Conservation (phyloP, 2,329 filamentous ascomycete genomes). For the Pestalotiopsis sp. region DNA sequence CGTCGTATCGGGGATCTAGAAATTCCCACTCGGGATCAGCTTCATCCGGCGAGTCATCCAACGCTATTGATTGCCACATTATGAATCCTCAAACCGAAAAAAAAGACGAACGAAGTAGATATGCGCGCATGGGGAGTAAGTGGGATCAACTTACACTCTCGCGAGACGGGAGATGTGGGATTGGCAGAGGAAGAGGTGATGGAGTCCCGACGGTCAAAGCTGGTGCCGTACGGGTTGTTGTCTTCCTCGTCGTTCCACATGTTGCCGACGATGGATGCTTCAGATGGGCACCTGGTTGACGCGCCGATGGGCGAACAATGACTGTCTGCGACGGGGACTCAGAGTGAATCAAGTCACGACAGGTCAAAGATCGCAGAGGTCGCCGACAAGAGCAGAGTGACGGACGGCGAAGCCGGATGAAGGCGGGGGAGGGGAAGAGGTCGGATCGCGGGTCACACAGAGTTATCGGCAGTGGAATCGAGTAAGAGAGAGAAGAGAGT, state of each 20-base stretch:
- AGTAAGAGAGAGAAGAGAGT: neutral
- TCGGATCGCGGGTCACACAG: neutral
- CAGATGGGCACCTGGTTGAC: neutral
- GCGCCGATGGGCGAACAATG: conserved; percentile 1
- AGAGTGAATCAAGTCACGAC: conserved; percentile 8
- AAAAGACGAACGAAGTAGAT: conserved; percentile 2
- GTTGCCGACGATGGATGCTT: conserved; percentile 28
- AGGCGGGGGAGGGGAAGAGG: conserved; percentile 6
- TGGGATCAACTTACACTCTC: conserved; percentile 54
- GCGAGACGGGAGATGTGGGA: conserved; percentile 62
- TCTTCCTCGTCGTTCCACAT: conserved; percentile 99
- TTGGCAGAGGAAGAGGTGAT: conserved; percentile 69
- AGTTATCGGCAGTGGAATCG: neutral
- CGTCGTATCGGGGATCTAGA: conserved; percentile 61
- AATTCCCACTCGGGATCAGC: conserved; percentile 48
- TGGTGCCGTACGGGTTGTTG: conserved; percentile 93
- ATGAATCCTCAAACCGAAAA: conserved; percentile 18
- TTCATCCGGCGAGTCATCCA: conserved; percentile 38
- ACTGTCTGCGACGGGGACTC: neutral
- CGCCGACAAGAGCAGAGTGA: neutral
- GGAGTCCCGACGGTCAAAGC: conserved; percentile 86
- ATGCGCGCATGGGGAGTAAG: conserved; percentile 12
- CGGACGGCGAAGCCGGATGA: neutral
- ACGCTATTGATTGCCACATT: conserved; percentile 40
- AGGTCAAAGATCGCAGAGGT: neutral